These are phyloP conservation scores for Fusarium humuli DNA, from an alignment of 2,329 filamentous ascomycete species.

Conservation along the genomic window DNA sequence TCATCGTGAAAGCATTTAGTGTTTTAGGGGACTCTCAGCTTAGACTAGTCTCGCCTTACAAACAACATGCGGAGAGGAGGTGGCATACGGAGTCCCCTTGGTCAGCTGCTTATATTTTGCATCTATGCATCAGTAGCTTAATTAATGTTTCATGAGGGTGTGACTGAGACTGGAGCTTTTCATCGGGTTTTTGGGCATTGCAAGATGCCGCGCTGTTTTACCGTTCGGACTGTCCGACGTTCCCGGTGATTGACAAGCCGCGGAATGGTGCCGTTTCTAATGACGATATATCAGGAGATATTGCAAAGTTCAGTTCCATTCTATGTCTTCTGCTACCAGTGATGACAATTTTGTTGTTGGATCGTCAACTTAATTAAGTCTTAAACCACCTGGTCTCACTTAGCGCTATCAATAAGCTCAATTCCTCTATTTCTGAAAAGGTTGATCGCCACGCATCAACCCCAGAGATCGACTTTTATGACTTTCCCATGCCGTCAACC, in stretches of 20 bases:
- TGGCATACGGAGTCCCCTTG: background rate
- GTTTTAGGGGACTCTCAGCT: background rate
- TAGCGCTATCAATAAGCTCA: background rate
- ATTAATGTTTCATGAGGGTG: background rate
- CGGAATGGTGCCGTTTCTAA: background rate
- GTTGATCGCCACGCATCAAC: background rate
- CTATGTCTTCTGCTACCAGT: background rate
- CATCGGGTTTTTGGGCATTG: conserved; percentile 9
- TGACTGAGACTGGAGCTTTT: conserved; percentile 1
- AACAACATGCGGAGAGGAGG: conserved; percentile 7
- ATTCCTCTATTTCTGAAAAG: background rate
- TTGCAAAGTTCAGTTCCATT: background rate
- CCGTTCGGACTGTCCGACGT: conserved; percentile 8
- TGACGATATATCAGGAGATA: conserved; percentile 1
- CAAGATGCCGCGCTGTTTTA: conserved; percentile 2
- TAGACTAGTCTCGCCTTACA: conserved; percentile 21
- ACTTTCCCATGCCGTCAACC: conserved; percentile 19
- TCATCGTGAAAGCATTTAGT: conserved; percentile 1
- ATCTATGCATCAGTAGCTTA: background rate
- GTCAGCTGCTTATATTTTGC: conserved; percentile 30
- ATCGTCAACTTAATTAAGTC: background rate
- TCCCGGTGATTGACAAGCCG: background rate
- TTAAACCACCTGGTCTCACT: background rate
- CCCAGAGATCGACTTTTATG: conserved; percentile 7
- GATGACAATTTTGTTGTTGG: background rate